Evolutionary conservation across 306 rosid genomes (phyloP).

Genomic region (Trichosanthes cucumerina): DNA sequence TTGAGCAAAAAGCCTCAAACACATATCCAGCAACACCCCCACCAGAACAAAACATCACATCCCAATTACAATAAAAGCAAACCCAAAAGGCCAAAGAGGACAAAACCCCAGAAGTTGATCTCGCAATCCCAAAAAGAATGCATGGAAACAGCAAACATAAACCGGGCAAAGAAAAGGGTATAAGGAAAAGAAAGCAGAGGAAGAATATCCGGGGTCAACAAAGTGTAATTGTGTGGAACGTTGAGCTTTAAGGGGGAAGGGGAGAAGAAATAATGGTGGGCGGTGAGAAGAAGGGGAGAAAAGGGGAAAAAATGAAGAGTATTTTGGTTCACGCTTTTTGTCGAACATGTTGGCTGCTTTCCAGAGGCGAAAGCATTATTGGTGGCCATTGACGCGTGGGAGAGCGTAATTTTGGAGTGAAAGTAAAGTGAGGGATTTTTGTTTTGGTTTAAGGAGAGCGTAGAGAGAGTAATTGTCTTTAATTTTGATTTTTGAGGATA

Average conservation of each 20-base stretch:
- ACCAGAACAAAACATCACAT: constrained; percentile 2
- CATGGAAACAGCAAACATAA: neutral
- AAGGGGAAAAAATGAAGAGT: constrained; percentile 12
- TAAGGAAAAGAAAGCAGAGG: neutral
- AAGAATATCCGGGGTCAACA: neutral
- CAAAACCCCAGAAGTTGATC: neutral
- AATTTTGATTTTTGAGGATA: neutral
- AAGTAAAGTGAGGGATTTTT: neutral
- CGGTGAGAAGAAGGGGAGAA: constrained; percentile 1
- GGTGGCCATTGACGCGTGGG: neutral
- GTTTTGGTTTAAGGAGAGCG: neutral
- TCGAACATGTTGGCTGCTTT: constrained; percentile 21
- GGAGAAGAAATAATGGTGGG: constrained; percentile 2
- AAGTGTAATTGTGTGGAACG: neutral
- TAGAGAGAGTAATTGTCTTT: neutral
- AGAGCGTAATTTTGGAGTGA: neutral
- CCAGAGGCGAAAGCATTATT: neutral
- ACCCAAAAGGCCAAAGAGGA: neutral
- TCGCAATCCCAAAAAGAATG: neutral
- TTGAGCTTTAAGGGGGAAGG: neutral
- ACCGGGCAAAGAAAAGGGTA: neutral
- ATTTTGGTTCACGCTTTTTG: constrained; percentile 30
- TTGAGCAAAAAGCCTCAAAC: neutral
- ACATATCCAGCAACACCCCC: neutral
- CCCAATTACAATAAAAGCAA: neutral